Conservation (phyloP, 257 asterid genomes). For the Ehretia macrophylla region DNA sequence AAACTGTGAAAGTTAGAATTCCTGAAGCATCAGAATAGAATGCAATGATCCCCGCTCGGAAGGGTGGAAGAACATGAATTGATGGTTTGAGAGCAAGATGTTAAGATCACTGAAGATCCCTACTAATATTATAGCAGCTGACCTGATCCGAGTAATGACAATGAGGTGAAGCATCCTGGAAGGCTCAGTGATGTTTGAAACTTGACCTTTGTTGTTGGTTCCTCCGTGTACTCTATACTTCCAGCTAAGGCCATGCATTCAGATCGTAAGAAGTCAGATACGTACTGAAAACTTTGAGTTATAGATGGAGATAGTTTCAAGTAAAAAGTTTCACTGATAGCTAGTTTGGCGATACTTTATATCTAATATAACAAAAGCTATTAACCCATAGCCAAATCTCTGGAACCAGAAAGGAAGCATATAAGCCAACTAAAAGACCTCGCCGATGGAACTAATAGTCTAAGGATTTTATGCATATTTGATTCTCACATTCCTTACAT, state of each 20-base stretch:
- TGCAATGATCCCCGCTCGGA: not conserved
- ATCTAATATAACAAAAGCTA: not conserved
- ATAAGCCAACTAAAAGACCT: too few relatives aligned
- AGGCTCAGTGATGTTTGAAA: constrained; percentile 57
- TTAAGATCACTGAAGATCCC: not conserved
- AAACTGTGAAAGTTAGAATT: constrained; percentile 9
- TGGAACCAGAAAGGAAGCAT: too few relatives aligned
- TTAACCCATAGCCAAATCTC: not conserved
- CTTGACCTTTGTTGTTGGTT: constrained; percentile 77
- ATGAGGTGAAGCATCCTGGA: constrained; percentile 63
- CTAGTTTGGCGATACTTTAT: too few relatives aligned
- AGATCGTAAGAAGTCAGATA: constrained; percentile 2
- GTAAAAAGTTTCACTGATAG: not conserved
- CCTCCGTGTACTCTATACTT: constrained; percentile 52
- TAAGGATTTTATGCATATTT: too few relatives aligned
- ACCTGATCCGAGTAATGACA: constrained; percentile 85
- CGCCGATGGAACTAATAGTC: too few relatives aligned
- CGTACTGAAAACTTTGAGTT: not conserved
- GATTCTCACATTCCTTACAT: too few relatives aligned
- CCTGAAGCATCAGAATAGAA: constrained; percentile 8
- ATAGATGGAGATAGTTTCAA: not conserved
- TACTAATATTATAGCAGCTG: constrained; percentile 19
- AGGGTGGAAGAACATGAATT: not conserved
- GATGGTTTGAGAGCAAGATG: not conserved
- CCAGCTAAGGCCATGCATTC: constrained; percentile 26